phyloP scores from a whole-genome alignment of 306 rosid genomes.

The Abrus pulchellus region DNA sequence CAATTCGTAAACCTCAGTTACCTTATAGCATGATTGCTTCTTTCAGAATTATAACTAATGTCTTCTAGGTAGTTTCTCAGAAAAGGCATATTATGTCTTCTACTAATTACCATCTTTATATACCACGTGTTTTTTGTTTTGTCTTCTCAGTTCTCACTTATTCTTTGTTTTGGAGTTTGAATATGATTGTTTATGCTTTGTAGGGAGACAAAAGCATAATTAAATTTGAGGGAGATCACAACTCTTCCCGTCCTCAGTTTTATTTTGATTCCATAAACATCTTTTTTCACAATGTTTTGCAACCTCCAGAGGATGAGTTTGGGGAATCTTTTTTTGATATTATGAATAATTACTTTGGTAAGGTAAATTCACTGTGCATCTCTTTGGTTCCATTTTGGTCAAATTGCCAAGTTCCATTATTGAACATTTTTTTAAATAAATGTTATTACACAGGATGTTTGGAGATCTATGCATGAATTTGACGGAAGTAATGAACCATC shows the following conservation, averaged over 20 bases:
- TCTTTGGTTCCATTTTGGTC: slow-evolving; percentile 43
- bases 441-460: slow-evolving; percentile 63
- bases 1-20: slow-evolving; percentile 15
- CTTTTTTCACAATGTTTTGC: slow-evolving; percentile 89
- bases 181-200: slow-evolving; percentile 45
- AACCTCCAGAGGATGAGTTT: slow-evolving; percentile 92
- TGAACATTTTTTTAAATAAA: slow-evolving; percentile 31
- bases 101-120: not conserved
- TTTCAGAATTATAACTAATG: not conserved
- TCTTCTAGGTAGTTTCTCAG: slow-evolving; percentile 21
- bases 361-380: slow-evolving; percentile 69
- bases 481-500: slow-evolving; percentile 56
- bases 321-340: slow-evolving; percentile 76
- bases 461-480: slow-evolving; percentile 70
- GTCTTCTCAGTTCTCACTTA: slow-evolving; percentile 15
- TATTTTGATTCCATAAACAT: slow-evolving; percentile 91
- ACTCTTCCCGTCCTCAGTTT: slow-evolving; percentile 94
- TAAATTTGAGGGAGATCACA: slow-evolving; percentile 99
- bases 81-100: slow-evolving; percentile 5
- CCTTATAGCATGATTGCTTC: slow-evolving; percentile 14
- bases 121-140: slow-evolving; percentile 19
- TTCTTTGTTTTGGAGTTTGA: slow-evolving; percentile 35
- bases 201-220: slow-evolving; percentile 95
- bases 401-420: slow-evolving; percentile 42
- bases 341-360: slow-evolving; percentile 70